Evolutionary conservation across 2,329 filamentous ascomycete genomes (phyloP).

Genomic region (Xylaria sp.): DNA sequence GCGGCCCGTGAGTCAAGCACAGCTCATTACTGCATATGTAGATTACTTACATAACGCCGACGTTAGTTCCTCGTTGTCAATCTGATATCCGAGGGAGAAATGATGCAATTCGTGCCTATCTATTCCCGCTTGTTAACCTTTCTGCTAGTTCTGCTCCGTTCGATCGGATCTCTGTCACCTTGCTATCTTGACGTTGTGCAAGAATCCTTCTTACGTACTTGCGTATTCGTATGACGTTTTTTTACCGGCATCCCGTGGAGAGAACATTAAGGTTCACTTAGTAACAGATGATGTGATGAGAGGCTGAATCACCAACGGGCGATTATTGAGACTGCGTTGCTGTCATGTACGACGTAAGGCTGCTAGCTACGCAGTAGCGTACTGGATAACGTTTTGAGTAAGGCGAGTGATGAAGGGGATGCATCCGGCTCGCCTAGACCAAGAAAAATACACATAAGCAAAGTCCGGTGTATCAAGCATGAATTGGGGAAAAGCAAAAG

Average conservation of each 20-base stretch:
- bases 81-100: neutral
- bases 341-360: neutral
- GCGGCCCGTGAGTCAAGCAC: neutral
- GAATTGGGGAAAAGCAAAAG: neutral
- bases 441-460: neutral
- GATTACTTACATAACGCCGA: neutral
- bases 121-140: neutral
- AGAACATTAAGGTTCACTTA: neutral
- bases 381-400: neutral
- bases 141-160: neutral
- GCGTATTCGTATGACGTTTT: conserved; percentile 4
- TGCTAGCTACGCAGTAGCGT: neutral
- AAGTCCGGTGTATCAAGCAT: neutral
- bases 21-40: neutral
- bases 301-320: conserved; percentile 1
- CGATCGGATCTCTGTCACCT: neutral
- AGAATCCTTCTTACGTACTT: neutral
- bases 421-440: neutral
- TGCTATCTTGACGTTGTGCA: neutral
- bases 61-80: neutral
- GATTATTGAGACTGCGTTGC: neutral
- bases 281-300: neutral
- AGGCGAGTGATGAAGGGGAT: neutral
- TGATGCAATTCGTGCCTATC: conserved; percentile 2
- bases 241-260: neutral